Percentiles rank a stretch among this genome's conserved stretches.
phyloP scores from a whole-genome alignment of 2,329 filamentous ascomycete species.

The Cladophialophora carrionii region DNA sequence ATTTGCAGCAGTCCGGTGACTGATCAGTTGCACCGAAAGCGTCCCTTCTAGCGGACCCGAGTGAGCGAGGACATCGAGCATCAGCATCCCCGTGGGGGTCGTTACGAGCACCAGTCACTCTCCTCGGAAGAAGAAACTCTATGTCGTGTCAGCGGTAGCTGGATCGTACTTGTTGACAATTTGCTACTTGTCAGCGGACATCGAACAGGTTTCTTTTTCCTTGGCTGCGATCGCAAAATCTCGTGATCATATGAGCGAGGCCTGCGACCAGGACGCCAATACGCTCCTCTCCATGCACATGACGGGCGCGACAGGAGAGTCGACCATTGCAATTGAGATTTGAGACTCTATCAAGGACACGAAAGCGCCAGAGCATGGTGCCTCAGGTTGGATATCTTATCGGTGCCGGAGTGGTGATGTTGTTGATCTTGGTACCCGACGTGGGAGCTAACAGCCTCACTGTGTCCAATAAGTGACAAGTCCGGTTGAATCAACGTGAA shows the following conservation, averaged over 20 bases:
- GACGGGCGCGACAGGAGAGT: not conserved
- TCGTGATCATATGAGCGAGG: not conserved
- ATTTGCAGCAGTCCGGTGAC: not conserved
- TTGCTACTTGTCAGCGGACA: not conserved
- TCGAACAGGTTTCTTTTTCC: not conserved
- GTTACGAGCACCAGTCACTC: not conserved
- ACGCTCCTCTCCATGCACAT: not conserved
- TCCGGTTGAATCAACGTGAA: not conserved
- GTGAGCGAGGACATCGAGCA: not conserved
- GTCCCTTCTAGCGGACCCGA: slow-evolving; percentile 3
- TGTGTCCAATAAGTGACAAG: not conserved
- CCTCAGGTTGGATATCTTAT: slow-evolving; percentile 2
- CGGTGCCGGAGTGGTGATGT: slow-evolving; percentile 1
- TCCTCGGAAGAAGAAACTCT: not conserved
- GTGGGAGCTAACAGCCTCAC: slow-evolving; percentile 6
- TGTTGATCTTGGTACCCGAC: slow-evolving; percentile 10
- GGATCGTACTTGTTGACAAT: not conserved
- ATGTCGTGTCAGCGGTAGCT: not conserved
- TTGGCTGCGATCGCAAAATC: not conserved
- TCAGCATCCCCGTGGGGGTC: not conserved
- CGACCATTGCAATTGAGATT: not conserved
- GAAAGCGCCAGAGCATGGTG: slow-evolving; percentile 7
- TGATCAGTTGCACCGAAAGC: not conserved
- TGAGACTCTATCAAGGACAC: not conserved
- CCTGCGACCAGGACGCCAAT: not conserved